Evolutionary conservation across 129 eudicot species (phyloP), one percentile per base, ranked within the genome.

Genomic region (Smallanthus sonchifolius): DNA sequence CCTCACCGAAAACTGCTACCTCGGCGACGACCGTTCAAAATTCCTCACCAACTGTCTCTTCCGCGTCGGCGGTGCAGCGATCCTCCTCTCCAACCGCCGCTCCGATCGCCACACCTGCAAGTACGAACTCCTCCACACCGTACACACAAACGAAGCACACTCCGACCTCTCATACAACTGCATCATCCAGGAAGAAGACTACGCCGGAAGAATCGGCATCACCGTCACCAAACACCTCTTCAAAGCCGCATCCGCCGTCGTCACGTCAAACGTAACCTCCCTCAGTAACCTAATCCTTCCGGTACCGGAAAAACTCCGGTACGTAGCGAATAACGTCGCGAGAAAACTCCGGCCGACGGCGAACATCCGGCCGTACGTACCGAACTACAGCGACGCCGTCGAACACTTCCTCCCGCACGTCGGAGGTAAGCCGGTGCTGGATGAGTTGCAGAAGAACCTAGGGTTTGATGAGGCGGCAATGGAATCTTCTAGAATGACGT

Each of bases 401-500:
- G 80, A 87, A 7, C 92, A 87, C 13, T 89, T 89, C 69, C 69
- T 82, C 17, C 80, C 87, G 13, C 96, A 89, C 45, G 92, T 82
- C 5, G 96, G 96, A 4, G 96, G 92, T 65, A 83, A 72, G 78
- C 88, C 90, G 2, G 86, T 87, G 59, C 61, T 89, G 3, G 92
- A 87, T 4, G 85, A 69, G 11, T 43, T 89, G 69, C 79, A 89
- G 72, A 81, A 45, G 34, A 81, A 45, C 9, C 47, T 89, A 4
- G 77, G 85, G 49, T 73, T 81, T 20, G 74, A 64, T 17, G 83
- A 85, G 30, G 17, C 55, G 0, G 79, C 81, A 3, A 85, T 89
- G 86, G 96, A 89, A 65, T 56, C 88, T 32, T 83, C 92, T 6
- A 74, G 84, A 65, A 89, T 89, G 90, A 87, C 96, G 4, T 62